These are phyloP conservation scores for Colletotrichum navitas DNA, from an alignment of 2,329 filamentous ascomycete genomes.

Conservation along the genomic window DNA sequence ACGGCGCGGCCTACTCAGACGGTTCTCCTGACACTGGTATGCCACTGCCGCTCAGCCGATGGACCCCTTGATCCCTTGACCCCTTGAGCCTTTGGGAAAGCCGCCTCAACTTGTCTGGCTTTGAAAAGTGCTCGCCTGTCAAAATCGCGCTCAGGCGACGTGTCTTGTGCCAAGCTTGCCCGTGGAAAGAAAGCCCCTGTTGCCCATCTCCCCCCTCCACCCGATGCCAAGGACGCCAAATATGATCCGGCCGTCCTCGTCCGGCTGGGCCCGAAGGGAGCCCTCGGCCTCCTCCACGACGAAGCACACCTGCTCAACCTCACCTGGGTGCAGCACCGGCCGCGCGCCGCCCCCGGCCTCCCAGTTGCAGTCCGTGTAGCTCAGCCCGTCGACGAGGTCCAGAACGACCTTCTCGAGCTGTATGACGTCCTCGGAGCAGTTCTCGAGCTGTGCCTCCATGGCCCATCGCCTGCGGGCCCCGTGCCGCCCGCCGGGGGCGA, in stretches of 20 bases:
- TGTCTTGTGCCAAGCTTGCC: conserved; percentile 77
- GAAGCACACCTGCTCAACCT: conserved; percentile 76
- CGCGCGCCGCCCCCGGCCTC: conserved; percentile 56
- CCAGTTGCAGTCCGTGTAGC: conserved; percentile 70
- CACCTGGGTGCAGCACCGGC: conserved; percentile 71
- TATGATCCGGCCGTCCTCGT: conserved; percentile 70
- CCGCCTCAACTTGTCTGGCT: neutral
- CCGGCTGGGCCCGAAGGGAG: conserved; percentile 60
- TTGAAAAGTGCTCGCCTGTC: neutral
- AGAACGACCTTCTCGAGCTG: conserved; percentile 77
- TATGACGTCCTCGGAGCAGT: conserved; percentile 87
- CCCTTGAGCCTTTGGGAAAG: neutral
- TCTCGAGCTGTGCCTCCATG: conserved; percentile 95
- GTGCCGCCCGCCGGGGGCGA: conserved; percentile 57
- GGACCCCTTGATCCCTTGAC: neutral
- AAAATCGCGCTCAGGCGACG: conserved; percentile 42
- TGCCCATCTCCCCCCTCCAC: conserved; percentile 92
- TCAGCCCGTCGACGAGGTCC: conserved; percentile 64
- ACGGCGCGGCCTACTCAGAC: neutral
- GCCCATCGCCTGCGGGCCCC: conserved; percentile 69
- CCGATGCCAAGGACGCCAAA: conserved; percentile 88
- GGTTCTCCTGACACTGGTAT: neutral
- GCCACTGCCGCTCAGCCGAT: neutral
- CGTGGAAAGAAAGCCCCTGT: conserved; percentile 87
- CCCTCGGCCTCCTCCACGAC: conserved; percentile 62